These are phyloP conservation scores for Lachnum nothofagi DNA, from an alignment of 2,329 filamentous ascomycete genomes.

Conservation along the genomic window DNA sequence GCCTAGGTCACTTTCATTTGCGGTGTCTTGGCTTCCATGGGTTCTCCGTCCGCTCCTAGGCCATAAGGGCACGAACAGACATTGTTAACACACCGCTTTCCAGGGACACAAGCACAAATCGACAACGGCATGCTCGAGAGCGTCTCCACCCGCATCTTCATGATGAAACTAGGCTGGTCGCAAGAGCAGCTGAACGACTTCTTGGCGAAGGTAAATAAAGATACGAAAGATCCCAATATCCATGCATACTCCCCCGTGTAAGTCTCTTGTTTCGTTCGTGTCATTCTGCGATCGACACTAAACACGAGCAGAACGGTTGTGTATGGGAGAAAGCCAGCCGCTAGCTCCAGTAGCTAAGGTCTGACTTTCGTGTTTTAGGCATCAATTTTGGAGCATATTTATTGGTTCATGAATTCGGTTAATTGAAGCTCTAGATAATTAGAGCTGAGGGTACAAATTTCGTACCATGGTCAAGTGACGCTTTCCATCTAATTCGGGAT, in stretches of 20 bases:
- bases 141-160: neutral
- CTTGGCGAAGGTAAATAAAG: neutral
- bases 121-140: neutral
- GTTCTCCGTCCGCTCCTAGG: neutral
- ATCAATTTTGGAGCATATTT: too few species aligned
- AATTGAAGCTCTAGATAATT: too few species aligned
- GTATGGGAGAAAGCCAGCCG: neutral
- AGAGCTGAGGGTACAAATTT: too few species aligned
- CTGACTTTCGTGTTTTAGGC: too few species aligned
- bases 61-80: neutral
- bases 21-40: too few species aligned
- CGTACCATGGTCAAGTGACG: too few species aligned
- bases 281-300: neutral
- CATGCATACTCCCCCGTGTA: constrained; percentile 2
- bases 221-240: constrained; percentile 3
- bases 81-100: neutral
- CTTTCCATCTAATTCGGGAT: too few species aligned
- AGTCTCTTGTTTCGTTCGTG: neutral
- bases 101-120: constrained; percentile 1
- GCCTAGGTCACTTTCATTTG: too few species aligned
- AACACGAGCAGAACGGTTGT: neutral
- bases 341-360: too few species aligned
- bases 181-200: neutral
- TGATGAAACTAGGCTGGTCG: constrained; percentile 5
- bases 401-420: too few species aligned